These are phyloP conservation scores for Linderina pennispora DNA, from an alignment of 192 early-diverging fungal genomes.

Conservation along the genomic window DNA sequence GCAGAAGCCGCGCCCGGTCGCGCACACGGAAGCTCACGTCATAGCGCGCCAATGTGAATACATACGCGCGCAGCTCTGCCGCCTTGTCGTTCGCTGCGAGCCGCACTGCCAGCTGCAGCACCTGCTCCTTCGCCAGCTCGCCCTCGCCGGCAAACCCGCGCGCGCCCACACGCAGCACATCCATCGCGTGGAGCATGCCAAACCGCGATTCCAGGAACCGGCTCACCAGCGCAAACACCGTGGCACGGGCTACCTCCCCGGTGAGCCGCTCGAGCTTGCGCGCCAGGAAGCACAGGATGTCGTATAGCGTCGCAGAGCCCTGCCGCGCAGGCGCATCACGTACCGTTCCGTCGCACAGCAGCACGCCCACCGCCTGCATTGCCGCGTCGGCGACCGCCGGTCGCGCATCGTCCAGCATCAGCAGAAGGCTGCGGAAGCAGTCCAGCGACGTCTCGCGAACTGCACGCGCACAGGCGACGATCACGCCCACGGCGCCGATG, in stretches of 20 bases:
- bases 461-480: slow-evolving; percentile 35
- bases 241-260: slow-evolving; percentile 62
- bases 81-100: slow-evolving; percentile 1
- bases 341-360: slow-evolving; percentile 36
- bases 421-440: slow-evolving; percentile 38
- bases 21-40: slow-evolving; percentile 86
- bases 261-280: slow-evolving; percentile 10
- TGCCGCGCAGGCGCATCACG: slow-evolving; percentile 23
- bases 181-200: slow-evolving; percentile 59
- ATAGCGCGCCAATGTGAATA: slow-evolving; percentile 83
- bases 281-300: slow-evolving; percentile 32
- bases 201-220: slow-evolving; percentile 63
- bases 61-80: slow-evolving; percentile 56
- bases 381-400: slow-evolving; percentile 11
- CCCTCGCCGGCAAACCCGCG: slow-evolving; percentile 52
- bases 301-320: slow-evolving; percentile 31
- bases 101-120: slow-evolving; percentile 67
- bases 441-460: slow-evolving; percentile 42
- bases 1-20: slow-evolving; percentile 73
- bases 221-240: slow-evolving; percentile 82
- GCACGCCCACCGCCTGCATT: slow-evolving; percentile 22
- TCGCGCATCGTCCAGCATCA: slow-evolving; percentile 18
- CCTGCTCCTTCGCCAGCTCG: slow-evolving; percentile 71
- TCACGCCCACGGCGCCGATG: slow-evolving; percentile 21
- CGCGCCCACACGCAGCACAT: slow-evolving; percentile 72